Evolutionary conservation across 2,329 filamentous ascomycete species (phyloP), one percentile per base, ranked within the genome.

Genomic region (Fusarium sp.): DNA sequence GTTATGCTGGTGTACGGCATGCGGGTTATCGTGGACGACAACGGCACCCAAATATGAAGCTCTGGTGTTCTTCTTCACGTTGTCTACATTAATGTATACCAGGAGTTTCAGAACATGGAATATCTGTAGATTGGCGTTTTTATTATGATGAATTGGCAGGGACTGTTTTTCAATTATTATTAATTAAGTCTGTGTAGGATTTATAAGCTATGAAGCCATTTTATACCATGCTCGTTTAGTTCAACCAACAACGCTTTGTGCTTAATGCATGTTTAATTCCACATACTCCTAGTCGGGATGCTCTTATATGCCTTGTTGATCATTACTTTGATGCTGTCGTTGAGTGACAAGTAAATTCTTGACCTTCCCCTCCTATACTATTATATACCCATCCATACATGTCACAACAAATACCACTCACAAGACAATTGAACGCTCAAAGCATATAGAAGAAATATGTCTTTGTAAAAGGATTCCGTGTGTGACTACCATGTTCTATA

Each of bases 81-180:
- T 12, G 40, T 28, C 38, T 43, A 40, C n/a, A 7, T 32, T 38
- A 48, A 55, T 62, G 56, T 48, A 47, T 57, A 28, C 32, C 5
- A 32, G 65, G 70, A 68, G 66, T 68, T 71, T 38, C 45, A 28
- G 49, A 64, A 28, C 47, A 50, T 65, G 20, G 28, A 32, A 14
- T 55, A 49, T 38, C 21, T 21, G 39, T 58, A 43, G 38, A 36
- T 49, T 48, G n/a, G 46, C 42, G 44, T 26, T 44, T 60, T 32
- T 61, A 30, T 36, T 8, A 60, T 38, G 51, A 56, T 43, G 20
- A 30, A 26, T 21, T 5, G 49, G 55, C 54, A 67, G 62, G 52
- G 11, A 43, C 57, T 53, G 15, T 23, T 34, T 21, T 34, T 30
- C n/a, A 9, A 24, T 32, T 4, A 17, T 28, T 30, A 30, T 39